These are phyloP conservation scores for Solanum infundibuliforme DNA, from an alignment of 257 asterid genomes.

Conservation along the genomic window DNA sequence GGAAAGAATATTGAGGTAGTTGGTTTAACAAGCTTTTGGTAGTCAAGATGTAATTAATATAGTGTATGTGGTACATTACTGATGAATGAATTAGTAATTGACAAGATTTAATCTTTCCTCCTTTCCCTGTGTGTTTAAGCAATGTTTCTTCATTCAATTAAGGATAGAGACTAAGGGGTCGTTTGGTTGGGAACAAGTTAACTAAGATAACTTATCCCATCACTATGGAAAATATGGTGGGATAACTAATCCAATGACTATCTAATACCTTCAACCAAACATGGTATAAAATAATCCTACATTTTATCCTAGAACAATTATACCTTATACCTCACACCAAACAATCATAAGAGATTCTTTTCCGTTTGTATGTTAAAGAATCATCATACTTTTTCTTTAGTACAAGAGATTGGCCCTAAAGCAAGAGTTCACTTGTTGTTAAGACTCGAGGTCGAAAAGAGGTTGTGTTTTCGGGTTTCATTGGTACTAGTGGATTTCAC, in stretches of 20 bases:
- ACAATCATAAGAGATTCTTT: not conserved
- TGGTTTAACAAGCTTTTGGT: not conserved
- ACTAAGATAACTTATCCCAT: not conserved
- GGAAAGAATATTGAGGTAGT: not conserved
- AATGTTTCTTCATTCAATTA: not conserved
- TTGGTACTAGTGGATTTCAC: not conserved
- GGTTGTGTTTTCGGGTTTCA: not conserved
- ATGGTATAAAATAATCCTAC: not conserved
- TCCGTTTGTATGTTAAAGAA: not conserved
- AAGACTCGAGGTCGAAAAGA: not conserved
- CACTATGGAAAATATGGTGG: not conserved
- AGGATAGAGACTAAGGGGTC: not conserved
- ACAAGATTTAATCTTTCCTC: not conserved
- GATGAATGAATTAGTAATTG: not conserved
- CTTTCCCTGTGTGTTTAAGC: not conserved
- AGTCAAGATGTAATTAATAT: not conserved
- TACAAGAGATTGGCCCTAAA: not conserved
- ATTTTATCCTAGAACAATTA: no score
- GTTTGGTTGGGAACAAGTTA: not conserved
- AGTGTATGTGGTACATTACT: not conserved
- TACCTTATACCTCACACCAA: not conserved
- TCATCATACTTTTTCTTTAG: not conserved
- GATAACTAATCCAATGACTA: not conserved
- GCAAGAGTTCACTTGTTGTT: not conserved
- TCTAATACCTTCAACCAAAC: not conserved